phyloP scores from a whole-genome alignment of 306 rosid genomes.

The Geum urbanum region DNA sequence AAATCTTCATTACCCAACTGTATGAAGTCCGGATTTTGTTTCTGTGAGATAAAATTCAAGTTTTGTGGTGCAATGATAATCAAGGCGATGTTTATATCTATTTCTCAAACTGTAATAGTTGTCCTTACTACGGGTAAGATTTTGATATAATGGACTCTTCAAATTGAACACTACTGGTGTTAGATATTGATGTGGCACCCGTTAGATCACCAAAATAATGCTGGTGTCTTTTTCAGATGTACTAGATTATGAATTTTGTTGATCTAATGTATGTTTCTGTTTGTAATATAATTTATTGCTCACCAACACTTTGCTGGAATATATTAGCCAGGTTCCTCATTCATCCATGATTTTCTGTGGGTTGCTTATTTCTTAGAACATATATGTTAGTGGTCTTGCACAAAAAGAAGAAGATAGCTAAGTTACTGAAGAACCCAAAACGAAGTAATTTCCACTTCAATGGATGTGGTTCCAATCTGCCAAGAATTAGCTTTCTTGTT shows the following conservation, averaged over 20 bases:
- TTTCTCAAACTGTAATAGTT: neutral
- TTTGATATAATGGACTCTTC: neutral
- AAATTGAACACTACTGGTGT: neutral
- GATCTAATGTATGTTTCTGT: neutral
- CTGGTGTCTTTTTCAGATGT: neutral
- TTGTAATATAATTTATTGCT: neutral
- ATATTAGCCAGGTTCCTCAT: neutral
- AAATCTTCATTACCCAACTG: neutral
- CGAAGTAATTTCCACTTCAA: neutral
- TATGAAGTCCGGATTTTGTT: neutral
- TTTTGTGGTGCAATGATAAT: neutral
- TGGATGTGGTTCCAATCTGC: neutral
- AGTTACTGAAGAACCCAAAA: neutral
- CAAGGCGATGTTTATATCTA: neutral
- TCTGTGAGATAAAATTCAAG: neutral
- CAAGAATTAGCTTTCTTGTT: neutral
- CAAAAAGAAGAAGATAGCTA: neutral
- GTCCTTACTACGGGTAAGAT: neutral
- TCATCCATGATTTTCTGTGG: neutral
- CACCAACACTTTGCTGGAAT: neutral
- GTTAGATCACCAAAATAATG: neutral
- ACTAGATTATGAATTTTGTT: neutral
- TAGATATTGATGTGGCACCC: neutral
- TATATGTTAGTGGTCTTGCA: neutral
- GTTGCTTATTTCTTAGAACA: neutral